Evolutionary conservation across 352 stramenopile species (phyloP), one percentile per base, ranked within the genome.

Genomic region (Pythium biforme): DNA sequence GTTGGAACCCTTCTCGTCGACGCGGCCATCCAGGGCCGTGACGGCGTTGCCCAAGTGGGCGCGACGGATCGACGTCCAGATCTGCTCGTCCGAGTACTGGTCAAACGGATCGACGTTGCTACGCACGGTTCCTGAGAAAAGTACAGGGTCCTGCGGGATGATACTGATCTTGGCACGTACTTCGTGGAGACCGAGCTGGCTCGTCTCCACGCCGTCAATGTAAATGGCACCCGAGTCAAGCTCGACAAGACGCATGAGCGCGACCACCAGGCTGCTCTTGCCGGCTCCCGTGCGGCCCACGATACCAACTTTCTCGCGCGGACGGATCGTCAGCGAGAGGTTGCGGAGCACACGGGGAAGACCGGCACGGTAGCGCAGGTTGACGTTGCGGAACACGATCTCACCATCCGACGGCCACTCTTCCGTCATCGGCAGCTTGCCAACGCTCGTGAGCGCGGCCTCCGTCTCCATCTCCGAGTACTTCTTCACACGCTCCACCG

Each of bases 1-100:
- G 74, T 98, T 98, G 40, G 88, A 79, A 8, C 95, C 95, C 50
- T 86, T 86, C 64, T 98, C 92, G 4, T 86, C 73, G 3, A 98
- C 83, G 27, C 78, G 46, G 26, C 88, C 79, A 55, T 97, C 86
- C 15, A 98, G 75, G 17, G 77, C 78, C 10, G 53, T 57, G n/a
- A 80, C 61, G 12, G 53, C 55, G n/a, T 75, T 68, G 27, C 39
- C 56, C 56, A 81, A 62, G 43, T 77, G 64, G 15, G 74, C 70
- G 22, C 68, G 55, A 43, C 66, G 57, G 50, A 82, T 66, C 25
- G 65, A 73, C 26, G 59, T 66, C 74, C 74, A 82, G 37, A 82
- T 57, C 55, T 77, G 68, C 17, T 78, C 73, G 54, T 96, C 86
- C 33, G 61, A 73, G 69, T 81, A 89, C 48, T 86, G 48, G 23